These are phyloP conservation scores for Intubia oerlemansii DNA, from an alignment of 2,329 filamentous ascomycete species.

Conservation along the genomic window DNA sequence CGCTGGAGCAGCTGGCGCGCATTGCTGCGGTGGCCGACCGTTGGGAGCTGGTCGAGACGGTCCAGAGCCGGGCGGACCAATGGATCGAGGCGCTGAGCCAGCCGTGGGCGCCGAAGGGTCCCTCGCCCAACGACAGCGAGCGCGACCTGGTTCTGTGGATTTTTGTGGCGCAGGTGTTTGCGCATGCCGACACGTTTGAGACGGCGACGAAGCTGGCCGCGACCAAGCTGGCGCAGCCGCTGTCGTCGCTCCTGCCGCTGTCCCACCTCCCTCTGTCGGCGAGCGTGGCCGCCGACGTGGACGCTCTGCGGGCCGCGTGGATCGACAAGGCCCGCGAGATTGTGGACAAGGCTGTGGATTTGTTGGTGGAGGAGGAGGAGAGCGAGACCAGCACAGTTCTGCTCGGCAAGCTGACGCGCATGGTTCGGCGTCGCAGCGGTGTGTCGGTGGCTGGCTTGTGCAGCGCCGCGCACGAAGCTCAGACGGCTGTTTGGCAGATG, in stretches of 20 bases:
- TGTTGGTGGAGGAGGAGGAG: conserved; percentile 5
- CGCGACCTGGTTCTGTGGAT: conserved; percentile 13
- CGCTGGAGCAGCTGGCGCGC: conserved; percentile 20
- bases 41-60: conserved; percentile 19
- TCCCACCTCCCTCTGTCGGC: conserved; percentile 11
- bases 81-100: conserved; percentile 16
- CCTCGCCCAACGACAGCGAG: conserved; percentile 4
- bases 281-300: conserved; percentile 12
- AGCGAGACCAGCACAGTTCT: conserved; percentile 11
- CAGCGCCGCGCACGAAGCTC: conserved; percentile 8
- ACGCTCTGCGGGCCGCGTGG: conserved; percentile 11
- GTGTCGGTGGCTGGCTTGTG: conserved; percentile 10
- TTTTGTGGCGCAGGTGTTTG: conserved; percentile 13
- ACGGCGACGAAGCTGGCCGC: conserved; percentile 10
- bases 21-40: conserved; percentile 21
- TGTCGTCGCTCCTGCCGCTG: conserved; percentile 6
- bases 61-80: conserved; percentile 18
- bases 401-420: conserved; percentile 12
- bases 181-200: conserved; percentile 10
- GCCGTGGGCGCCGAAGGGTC: conserved; percentile 5
- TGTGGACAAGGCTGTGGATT: conserved; percentile 9
- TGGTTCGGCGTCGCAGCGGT: conserved; percentile 11
- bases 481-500: conserved; percentile 8
- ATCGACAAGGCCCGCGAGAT: conserved; percentile 8
- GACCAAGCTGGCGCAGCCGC: conserved; percentile 9